Percentiles rank a stretch among this genome's conserved stretches.
Evolutionary conservation across 2,329 filamentous ascomycete species (phyloP).

Genomic region (Arthroderma sp.): DNA sequence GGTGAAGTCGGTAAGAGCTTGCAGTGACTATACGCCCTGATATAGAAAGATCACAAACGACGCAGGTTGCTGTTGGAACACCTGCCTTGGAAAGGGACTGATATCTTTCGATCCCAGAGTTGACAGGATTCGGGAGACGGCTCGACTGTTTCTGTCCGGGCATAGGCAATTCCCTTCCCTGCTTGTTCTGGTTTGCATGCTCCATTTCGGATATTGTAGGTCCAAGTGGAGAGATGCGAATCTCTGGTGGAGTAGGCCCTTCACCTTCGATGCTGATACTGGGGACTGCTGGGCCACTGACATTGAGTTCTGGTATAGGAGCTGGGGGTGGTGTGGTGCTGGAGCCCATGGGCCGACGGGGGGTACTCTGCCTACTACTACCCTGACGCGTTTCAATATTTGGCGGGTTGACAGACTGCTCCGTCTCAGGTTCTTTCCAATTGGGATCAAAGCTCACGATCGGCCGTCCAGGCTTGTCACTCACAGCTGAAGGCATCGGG

Average conservation of each 20-base stretch:
- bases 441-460: constrained; percentile 93
- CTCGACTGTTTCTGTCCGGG: constrained; percentile 7
- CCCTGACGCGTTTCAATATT: neutral
- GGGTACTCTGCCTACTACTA: neutral
- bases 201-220: constrained; percentile 29
- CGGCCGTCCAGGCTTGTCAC: constrained; percentile 75
- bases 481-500: constrained; percentile 80
- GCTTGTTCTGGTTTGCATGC: constrained; percentile 7
- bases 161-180: constrained; percentile 16
- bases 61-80: constrained; percentile 59
- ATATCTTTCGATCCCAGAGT: neutral
- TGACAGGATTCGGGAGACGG: neutral
- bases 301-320: constrained; percentile 38
- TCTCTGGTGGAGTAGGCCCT: constrained; percentile 18
- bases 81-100: constrained; percentile 14
- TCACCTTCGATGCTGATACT: constrained; percentile 23
- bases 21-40: constrained; percentile 82
- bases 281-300: constrained; percentile 29
- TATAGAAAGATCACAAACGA: constrained; percentile 72
- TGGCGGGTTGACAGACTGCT: constrained; percentile 21
- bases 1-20: constrained; percentile 74
- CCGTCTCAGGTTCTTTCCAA: constrained; percentile 52
- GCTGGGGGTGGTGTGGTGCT: constrained; percentile 12
- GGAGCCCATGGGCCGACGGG: constrained; percentile 9
- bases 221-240: constrained; percentile 21